phyloP scores from a whole-genome alignment of 2,329 filamentous ascomycete species.

The Diaporthe batatas region DNA sequence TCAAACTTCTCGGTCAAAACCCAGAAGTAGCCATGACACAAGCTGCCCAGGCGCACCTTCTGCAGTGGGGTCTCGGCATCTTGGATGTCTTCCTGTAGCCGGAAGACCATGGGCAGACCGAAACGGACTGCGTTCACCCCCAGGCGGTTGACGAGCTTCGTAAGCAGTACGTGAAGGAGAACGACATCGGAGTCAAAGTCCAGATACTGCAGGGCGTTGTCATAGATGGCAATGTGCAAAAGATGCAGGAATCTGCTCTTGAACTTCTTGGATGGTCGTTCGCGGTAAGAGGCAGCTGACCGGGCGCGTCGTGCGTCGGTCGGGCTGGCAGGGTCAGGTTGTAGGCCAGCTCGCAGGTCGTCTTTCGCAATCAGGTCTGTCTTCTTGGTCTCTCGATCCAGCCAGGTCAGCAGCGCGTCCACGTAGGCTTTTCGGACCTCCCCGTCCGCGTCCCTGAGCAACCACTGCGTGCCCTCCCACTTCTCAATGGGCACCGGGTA shows the following conservation, averaged over 20 bases:
- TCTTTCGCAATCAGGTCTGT: slow-evolving; percentile 63
- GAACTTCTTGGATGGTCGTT: slow-evolving; percentile 65
- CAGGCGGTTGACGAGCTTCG: slow-evolving; percentile 79
- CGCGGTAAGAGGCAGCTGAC: slow-evolving; percentile 74
- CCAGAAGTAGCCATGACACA: slow-evolving; percentile 93
- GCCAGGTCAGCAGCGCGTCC: slow-evolving; percentile 86
- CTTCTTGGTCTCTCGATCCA: slow-evolving; percentile 81
- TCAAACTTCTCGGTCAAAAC: slow-evolving; percentile 81
- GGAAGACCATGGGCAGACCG: slow-evolving; percentile 89
- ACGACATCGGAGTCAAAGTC: slow-evolving; percentile 81
- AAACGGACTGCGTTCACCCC: slow-evolving; percentile 85
- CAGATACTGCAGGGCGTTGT: slow-evolving; percentile 82
- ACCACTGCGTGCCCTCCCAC: slow-evolving; percentile 98
- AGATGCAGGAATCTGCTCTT: slow-evolving; percentile 83
- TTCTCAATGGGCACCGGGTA: slow-evolving; percentile 83
- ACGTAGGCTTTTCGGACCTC: slow-evolving; percentile 87
- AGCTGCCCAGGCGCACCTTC: slow-evolving; percentile 83
- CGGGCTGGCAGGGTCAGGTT: slow-evolving; percentile 63
- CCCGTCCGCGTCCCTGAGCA: slow-evolving; percentile 83
- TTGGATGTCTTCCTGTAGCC: slow-evolving; percentile 86
- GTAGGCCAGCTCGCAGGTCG: slow-evolving; percentile 15
- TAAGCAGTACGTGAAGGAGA: slow-evolving; percentile 81
- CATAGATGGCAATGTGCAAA: slow-evolving; percentile 89
- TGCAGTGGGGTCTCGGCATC: slow-evolving; percentile 74
- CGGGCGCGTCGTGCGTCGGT: slow-evolving; percentile 72